phyloP scores from a whole-genome alignment of 2,329 filamentous ascomycete species.

The Sclerotinia nivalis region DNA sequence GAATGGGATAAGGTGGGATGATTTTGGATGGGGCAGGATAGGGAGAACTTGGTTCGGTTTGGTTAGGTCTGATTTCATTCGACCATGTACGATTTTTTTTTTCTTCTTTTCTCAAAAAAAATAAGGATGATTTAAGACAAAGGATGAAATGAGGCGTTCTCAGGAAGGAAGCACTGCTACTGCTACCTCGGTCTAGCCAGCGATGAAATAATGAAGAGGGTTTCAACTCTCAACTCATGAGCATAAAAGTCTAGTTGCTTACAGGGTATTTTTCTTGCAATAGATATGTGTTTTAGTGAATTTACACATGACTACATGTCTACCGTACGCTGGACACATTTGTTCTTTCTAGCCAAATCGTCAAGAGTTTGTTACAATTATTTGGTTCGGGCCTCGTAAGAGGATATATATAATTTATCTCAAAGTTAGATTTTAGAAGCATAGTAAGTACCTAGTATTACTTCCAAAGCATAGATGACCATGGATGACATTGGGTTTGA shows the following conservation, averaged over 20 bases:
- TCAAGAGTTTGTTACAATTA: neutral
- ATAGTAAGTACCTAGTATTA: neutral
- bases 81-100: neutral
- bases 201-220: conserved; percentile 4
- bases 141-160: conserved; percentile 4
- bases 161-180: neutral
- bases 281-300: conserved; percentile 1
- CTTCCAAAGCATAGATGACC: neutral
- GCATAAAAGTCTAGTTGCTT: neutral
- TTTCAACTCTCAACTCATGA: neutral
- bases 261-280: neutral
- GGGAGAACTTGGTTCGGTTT: neutral
- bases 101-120: no score
- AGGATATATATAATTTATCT: neutral
- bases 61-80: neutral
- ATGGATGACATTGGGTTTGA: no score
- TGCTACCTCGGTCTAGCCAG: neutral
- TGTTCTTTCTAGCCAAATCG: neutral
- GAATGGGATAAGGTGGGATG: neutral
- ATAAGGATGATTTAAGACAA: neutral
- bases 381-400: no score
- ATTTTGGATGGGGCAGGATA: neutral
- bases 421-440: neutral
- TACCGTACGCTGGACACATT: neutral
- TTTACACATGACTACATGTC: neutral